A percentile compares a stretch with the other conserved stretches of the same genome.
phyloP scores from a whole-genome alignment of 2,329 filamentous ascomycete genomes.

The Aspergillus calidoustus region DNA sequence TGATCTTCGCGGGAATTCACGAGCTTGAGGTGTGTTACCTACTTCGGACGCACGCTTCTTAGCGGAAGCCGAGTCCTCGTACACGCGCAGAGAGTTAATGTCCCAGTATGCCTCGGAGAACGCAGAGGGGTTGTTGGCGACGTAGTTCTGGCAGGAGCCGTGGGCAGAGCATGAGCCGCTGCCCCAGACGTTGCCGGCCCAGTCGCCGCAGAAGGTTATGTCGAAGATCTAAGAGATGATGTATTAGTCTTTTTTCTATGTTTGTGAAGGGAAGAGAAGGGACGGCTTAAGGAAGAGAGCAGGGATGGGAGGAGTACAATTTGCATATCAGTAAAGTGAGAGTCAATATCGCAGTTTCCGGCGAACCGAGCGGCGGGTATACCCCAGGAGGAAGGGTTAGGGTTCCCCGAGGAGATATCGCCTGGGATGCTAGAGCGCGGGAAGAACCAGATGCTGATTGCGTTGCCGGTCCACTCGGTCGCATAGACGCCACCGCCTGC shows the following conservation, averaged over 20 bases:
- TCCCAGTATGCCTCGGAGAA: conserved; percentile 79
- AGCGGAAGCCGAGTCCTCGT: conserved; percentile 39
- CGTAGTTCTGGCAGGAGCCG: conserved; percentile 73
- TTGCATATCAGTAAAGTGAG: conserved; percentile 72
- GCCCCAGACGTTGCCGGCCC: conserved; percentile 75
- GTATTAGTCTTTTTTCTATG: not conserved
- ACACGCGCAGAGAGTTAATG: conserved; percentile 73
- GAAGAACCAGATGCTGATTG: conserved; percentile 85
- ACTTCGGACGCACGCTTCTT: not conserved
- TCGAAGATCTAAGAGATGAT: conserved; percentile 56
- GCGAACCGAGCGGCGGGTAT: conserved; percentile 70
- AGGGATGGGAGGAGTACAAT: conserved; percentile 53
- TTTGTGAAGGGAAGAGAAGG: not conserved
- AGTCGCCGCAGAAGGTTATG: conserved; percentile 85
- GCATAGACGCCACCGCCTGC: conserved; percentile 72
- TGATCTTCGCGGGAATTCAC: conserved; percentile 1
- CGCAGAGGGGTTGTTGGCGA: conserved; percentile 69
- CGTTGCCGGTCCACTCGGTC: conserved; percentile 73
- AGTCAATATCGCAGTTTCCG: conserved; percentile 71
- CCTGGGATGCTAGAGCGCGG: conserved; percentile 66
- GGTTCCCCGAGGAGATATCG: conserved; percentile 64
- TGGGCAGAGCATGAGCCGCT: conserved; percentile 63
- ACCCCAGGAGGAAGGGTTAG: conserved; percentile 72
- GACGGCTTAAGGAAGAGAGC: no score
- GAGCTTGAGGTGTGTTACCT: not conserved